Base-by-base conservation (phyloP, 2,329 filamentous ascomycete genomes). In the Ceratocystis destructans region DNA sequence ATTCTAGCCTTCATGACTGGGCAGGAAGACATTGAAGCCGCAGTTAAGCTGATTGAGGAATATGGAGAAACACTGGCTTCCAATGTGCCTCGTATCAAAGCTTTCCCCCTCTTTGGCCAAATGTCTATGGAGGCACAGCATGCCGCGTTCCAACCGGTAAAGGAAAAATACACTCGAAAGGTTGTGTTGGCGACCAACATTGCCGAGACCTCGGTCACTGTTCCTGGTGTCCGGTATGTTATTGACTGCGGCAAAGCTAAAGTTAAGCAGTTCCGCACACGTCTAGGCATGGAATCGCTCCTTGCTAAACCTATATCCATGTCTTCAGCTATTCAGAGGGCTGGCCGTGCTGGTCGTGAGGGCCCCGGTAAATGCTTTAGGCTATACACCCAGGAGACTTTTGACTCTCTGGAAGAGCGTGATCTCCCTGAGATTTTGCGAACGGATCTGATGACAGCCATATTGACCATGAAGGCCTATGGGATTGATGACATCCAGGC, bases 121-220 rank as follows among this genome's bases (percentile, higher is more conserved):
- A 81, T 99, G 5, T 89, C 93, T 0, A 90, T 94, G 70, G 83
- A 87, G 64, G 88, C 88, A 0, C 94, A 99, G 71, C 89, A 96
- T 70, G 83, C 85, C 25, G 91, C 95, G 8, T 97, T 99, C 74
- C 80, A 87, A 65, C 88, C 89, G 0, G 82, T 88, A 25, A 84
- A 84, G 66, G 83, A 85, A 1, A 80, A 80, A n/a, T 82, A 81
- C 66, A 95, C 90, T 0, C 83, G 94, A 55, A 97, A 97, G 73
- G 82, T 97, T 12, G 91, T 99, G 0, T 79, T 99, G 0, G 87
- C 92, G 0, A 99, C 94, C 15, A 99, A 99, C 72, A 97, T 99
- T 71, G 94, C 94, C n/a, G 94, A 99, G 75, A 97, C 94, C 0
- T 97, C 94, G 0, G 89, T 99, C 68, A 99, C 94, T 0, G 92